A percentile compares a stretch with the other conserved stretches of the same genome.
phyloP scores from a whole-genome alignment of 345 rosid species.

The Salix arbutifolia region DNA sequence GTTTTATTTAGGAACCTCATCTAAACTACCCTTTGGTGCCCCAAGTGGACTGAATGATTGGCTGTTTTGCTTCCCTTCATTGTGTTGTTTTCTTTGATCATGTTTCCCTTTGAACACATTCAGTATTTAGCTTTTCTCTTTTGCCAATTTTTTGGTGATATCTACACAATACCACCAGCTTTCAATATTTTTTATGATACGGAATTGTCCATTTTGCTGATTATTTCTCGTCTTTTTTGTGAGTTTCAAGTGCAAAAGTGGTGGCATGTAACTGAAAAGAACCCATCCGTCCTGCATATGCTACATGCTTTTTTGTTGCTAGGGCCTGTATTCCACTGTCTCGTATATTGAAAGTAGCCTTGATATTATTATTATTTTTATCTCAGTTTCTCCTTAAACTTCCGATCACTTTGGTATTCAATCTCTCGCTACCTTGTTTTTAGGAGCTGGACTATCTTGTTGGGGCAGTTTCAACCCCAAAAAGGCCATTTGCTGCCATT shows the following conservation, averaged over 20 bases:
- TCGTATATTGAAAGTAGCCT: neutral
- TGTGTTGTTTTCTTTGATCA: neutral
- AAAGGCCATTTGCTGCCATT: constrained; percentile 93
- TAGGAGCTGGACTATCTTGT: constrained; percentile 96
- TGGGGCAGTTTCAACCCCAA: constrained; percentile 86
- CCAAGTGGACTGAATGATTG: neutral
- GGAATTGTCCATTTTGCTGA: neutral
- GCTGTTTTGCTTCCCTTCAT: neutral
- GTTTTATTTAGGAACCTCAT: neutral
- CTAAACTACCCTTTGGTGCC: neutral
- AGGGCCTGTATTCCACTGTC: neutral
- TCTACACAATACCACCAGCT: neutral
- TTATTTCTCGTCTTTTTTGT: neutral
- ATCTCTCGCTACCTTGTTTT: constrained; percentile 5
- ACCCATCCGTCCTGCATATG: neutral
- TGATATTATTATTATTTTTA: neutral
- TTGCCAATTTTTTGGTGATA: neutral
- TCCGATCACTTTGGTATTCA: neutral
- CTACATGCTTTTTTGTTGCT: neutral
- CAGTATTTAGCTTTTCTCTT: neutral
- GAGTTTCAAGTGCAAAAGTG: neutral
- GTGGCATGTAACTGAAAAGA: neutral
- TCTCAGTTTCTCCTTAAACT: neutral
- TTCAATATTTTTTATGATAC: neutral
- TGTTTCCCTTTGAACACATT: neutral